Evolutionary conservation across 1,139 yeast genomes (phyloP), one percentile per base, ranked within the genome.

Genomic region (Sugiyamaella novakii): DNA sequence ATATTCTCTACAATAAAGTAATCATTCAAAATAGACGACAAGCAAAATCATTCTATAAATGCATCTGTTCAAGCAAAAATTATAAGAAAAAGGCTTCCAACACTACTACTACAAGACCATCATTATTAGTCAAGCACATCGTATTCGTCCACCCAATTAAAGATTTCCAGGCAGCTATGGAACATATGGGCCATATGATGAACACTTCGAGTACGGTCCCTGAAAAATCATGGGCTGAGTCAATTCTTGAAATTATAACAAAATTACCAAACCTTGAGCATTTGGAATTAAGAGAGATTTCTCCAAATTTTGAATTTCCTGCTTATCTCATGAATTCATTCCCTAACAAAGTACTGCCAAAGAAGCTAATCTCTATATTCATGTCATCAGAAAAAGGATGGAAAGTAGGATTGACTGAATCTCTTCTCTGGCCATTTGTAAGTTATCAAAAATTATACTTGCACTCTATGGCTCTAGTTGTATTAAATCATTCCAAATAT

Each of bases 151-250:
- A 49, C 18, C 46, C 48, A 17, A 22, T 35, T 17, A 28, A 38
- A 21, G 46, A 39, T 15, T 41, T 33, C 35, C 31, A 34, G n/a
- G 40, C 41, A 3, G 41, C 39, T n/a, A 38, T 35, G 25, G 41
- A 50, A 1, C 43, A 38, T 25, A 34, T 41, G 37, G 46, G 48
- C 18, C 43, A 47, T 41, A 27, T 39, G 37, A 36, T 41, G 47
- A 44, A 41, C 28, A 46, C 41, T 17, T 14, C 34, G 3, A 39
- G 36, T 14, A 44, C 31, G 18, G 48, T 49, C 1, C 36, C 35
- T 2, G 45, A 50, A 35, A 39, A 44, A 38, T 49, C 58, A 5
- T 56, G 59, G 55, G 53, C 53, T 1, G 56, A 56, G 19, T 22
- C 49, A 10, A 49, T 56, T 11, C 38, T 57, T 14, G 53, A 55